These are phyloP conservation scores for Leptodermis oblonga DNA, from an alignment of 257 asterid genomes.

Conservation along the genomic window DNA sequence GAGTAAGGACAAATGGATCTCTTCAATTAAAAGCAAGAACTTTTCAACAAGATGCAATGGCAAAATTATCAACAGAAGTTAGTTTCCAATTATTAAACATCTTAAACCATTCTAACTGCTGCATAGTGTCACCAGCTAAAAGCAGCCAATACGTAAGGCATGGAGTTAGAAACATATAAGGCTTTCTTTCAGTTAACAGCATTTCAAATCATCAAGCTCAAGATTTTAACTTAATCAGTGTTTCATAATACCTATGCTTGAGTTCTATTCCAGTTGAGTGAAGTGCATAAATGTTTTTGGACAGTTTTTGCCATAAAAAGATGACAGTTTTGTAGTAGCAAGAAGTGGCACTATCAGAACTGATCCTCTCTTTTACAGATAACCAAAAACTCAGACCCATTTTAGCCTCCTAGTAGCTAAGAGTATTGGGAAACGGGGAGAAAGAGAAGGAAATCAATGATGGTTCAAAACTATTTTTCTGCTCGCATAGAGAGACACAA, in stretches of 20 bases:
- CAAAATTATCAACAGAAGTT: background rate
- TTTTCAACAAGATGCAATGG: background rate
- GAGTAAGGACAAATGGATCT: background rate
- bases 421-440: background rate
- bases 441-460: background rate
- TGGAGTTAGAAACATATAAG: background rate
- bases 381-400: background rate
- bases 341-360: background rate
- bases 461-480: background rate
- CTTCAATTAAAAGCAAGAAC: background rate
- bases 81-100: too few species aligned
- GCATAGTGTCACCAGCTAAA: background rate
- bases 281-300: background rate
- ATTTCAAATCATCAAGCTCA: background rate
- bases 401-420: background rate
- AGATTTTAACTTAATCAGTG: background rate
- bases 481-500: background rate
- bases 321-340: background rate
- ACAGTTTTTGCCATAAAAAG: background rate
- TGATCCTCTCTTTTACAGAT: background rate
- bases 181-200: background rate
- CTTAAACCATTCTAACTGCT: background rate
- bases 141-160: background rate
- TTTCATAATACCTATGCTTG: background rate
- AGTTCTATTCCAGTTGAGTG: background rate